Evolutionary conservation across 2,329 filamentous ascomycete species (phyloP).

Genomic region (Colletotrichum lentis): DNA sequence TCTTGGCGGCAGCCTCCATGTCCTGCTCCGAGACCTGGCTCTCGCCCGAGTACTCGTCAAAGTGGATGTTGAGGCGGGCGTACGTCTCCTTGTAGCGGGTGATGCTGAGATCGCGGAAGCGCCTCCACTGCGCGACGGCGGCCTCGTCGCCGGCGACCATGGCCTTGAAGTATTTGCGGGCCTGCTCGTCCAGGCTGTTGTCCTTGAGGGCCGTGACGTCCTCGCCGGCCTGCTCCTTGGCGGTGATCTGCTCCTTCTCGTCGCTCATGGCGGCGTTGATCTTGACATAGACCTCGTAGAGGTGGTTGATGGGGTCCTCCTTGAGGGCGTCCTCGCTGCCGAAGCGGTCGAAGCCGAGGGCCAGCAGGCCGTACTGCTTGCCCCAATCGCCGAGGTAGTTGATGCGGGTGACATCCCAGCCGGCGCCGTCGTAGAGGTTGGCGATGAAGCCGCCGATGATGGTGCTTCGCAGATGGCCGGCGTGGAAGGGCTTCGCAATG

Average conservation of each 20-base stretch:
- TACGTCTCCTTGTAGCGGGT: slow-evolving; percentile 73
- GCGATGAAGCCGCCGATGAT: slow-evolving; percentile 82
- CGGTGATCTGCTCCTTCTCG: slow-evolving; percentile 73
- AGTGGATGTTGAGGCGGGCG: slow-evolving; percentile 73
- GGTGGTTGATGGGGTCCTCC: slow-evolving; percentile 80
- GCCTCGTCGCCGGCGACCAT: slow-evolving; percentile 73
- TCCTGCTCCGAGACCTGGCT: slow-evolving; percentile 73
- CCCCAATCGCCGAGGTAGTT: slow-evolving; percentile 86
- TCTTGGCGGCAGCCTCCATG: slow-evolving; percentile 70
- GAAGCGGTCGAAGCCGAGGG: slow-evolving; percentile 77
- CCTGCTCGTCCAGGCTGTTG: slow-evolving; percentile 74
- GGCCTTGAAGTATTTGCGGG: slow-evolving; percentile 74
- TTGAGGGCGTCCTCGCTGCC: slow-evolving; percentile 76
- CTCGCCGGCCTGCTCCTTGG: slow-evolving; percentile 61
- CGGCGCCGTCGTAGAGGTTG: slow-evolving; percentile 74
- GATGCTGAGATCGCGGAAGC: slow-evolving; percentile 73
- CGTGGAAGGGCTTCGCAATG: slow-evolving; percentile 86
- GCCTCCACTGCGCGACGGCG: slow-evolving; percentile 69
- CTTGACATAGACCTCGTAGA: slow-evolving; percentile 83
- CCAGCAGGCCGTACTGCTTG: slow-evolving; percentile 77
- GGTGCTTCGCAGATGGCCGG: slow-evolving; percentile 78
- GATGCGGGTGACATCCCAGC: slow-evolving; percentile 77
- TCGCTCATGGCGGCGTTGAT: slow-evolving; percentile 73
- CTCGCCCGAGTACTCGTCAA: slow-evolving; percentile 79
- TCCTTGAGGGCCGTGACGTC: slow-evolving; percentile 60